Percentiles rank a stretch among this genome's conserved stretches.
Conservation (phyloP, 495 filamentous ascomycete species). For the Penicillium salamii region DNA sequence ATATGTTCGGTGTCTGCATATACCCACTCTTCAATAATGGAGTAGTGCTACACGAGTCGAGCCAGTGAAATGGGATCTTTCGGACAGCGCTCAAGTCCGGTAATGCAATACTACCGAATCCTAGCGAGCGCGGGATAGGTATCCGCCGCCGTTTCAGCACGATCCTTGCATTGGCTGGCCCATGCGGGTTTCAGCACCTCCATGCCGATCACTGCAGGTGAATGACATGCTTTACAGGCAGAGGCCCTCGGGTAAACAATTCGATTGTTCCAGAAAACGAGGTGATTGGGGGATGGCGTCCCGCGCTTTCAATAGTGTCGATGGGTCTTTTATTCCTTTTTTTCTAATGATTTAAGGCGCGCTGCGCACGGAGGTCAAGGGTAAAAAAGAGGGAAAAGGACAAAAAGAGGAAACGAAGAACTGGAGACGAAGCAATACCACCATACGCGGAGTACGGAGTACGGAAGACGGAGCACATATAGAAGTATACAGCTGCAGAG, state of each 20-base stretch:
- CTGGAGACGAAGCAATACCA: no score
- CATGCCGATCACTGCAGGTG: constrained; percentile 18
- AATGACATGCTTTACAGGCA: constrained; percentile 4
- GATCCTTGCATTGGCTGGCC: constrained; percentile 16
- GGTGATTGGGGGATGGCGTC: constrained; percentile 10
- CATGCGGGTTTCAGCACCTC: constrained; percentile 19
- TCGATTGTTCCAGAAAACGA: constrained; percentile 12
- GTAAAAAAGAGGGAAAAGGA: no score
- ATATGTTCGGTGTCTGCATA: no score
- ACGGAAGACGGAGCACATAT: no score
- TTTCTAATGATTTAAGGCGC: no score
- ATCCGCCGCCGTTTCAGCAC: constrained; percentile 25
- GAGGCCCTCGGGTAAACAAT: constrained; percentile 5
- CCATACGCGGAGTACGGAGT: no score
- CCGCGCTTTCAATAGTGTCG: constrained; percentile 16
- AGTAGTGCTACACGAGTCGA: no score
- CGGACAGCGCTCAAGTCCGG: constrained; percentile 6
- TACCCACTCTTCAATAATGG: no score
- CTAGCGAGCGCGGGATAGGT: constrained; percentile 7
- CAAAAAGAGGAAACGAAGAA: no score
- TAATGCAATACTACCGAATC: background rate
- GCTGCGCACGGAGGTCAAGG: no score
- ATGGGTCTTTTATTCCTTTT: background rate
- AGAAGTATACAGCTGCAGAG: no score
- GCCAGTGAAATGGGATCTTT: no score